Percentiles rank a stretch among this genome's conserved stretches.
These are phyloP conservation scores for Penicillium sp. DNA, from an alignment of 2,329 filamentous ascomycete genomes.

Conservation along the genomic window DNA sequence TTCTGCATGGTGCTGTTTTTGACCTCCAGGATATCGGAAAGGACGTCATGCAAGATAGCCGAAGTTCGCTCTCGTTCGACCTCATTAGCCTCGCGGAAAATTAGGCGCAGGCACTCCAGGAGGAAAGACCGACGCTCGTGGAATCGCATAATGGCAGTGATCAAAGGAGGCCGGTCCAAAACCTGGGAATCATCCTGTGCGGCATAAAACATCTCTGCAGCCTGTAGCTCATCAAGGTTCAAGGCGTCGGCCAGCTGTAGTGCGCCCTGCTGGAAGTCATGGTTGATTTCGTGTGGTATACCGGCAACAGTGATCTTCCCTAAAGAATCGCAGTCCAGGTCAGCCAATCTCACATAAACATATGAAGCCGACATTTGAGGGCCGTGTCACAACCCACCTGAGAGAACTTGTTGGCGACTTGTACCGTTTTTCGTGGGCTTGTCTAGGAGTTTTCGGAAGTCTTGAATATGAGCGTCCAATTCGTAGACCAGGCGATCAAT, in stretches of 20 bases:
- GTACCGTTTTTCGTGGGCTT: slow-evolving; percentile 72
- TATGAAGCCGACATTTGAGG: not conserved
- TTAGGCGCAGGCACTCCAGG: slow-evolving; percentile 78
- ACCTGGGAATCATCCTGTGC: slow-evolving; percentile 68
- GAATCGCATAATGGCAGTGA: slow-evolving; percentile 81
- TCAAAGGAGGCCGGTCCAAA: slow-evolving; percentile 70
- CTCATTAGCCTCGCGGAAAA: slow-evolving; percentile 68
- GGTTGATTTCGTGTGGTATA: slow-evolving; percentile 76
- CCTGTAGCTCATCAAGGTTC: slow-evolving; percentile 84
- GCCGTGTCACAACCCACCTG: slow-evolving; percentile 52
- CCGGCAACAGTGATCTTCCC: slow-evolving; percentile 74
- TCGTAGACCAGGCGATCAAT: slow-evolving; percentile 66
- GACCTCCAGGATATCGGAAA: slow-evolving; percentile 60
- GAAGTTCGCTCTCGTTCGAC: slow-evolving; percentile 53
- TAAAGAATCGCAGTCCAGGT: slow-evolving; percentile 38
- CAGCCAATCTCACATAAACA: slow-evolving; percentile 11
- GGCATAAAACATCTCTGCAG: slow-evolving; percentile 73
- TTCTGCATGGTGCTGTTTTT: slow-evolving; percentile 49
- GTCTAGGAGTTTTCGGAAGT: slow-evolving; percentile 71
- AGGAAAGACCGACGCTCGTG: slow-evolving; percentile 82
- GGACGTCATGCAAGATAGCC: slow-evolving; percentile 56
- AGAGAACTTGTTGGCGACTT: slow-evolving; percentile 70
- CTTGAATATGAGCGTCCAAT: slow-evolving; percentile 66
- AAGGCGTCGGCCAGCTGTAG: slow-evolving; percentile 83
- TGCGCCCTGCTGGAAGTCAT: slow-evolving; percentile 80